Conservation (phyloP, 2,329 filamentous ascomycete genomes). For the Stagonosporopsis chrysanthemi region DNA sequence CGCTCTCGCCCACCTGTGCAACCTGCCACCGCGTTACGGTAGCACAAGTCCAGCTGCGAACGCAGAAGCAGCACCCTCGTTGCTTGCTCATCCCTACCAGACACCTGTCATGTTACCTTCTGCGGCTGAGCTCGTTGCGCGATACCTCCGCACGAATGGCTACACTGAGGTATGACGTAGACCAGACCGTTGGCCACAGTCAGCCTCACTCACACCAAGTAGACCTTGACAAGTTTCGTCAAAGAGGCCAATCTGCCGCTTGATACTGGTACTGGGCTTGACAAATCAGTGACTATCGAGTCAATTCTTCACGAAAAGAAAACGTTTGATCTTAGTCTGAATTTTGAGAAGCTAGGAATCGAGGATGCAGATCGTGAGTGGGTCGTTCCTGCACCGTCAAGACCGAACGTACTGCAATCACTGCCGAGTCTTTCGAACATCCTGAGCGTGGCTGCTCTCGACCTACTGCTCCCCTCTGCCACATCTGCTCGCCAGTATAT, state of each 20-base stretch:
- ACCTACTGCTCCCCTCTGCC: slow-evolving; percentile 36
- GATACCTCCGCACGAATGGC: slow-evolving; percentile 51
- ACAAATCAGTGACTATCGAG: slow-evolving; percentile 63
- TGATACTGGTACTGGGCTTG: slow-evolving; percentile 55
- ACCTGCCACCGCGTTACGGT: slow-evolving; percentile 7
- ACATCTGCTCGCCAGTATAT: slow-evolving; percentile 33
- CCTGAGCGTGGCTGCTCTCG: slow-evolving; percentile 58
- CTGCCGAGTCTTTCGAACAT: slow-evolving; percentile 61
- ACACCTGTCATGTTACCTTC: slow-evolving; percentile 44
- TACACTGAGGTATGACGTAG: slow-evolving; percentile 49
- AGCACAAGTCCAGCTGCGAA: not conserved
- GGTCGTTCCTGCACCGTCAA: slow-evolving; percentile 56
- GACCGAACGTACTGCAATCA: slow-evolving; percentile 51
- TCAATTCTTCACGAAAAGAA: slow-evolving; percentile 67
- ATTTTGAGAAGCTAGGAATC: slow-evolving; percentile 63
- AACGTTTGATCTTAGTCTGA: slow-evolving; percentile 62
- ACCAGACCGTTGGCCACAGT: slow-evolving; percentile 12
- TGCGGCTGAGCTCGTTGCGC: slow-evolving; percentile 53
- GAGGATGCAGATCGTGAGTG: slow-evolving; percentile 56
- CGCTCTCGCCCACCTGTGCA: slow-evolving; percentile 1
- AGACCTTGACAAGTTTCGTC: slow-evolving; percentile 67
- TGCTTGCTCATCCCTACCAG: not conserved
- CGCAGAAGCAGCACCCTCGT: not conserved
- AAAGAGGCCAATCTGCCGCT: slow-evolving; percentile 62
- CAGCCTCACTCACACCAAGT: slow-evolving; percentile 19